Evolutionary conservation across 768 basidiomycete species (phyloP).

Genomic region (Mycena galopus): DNA sequence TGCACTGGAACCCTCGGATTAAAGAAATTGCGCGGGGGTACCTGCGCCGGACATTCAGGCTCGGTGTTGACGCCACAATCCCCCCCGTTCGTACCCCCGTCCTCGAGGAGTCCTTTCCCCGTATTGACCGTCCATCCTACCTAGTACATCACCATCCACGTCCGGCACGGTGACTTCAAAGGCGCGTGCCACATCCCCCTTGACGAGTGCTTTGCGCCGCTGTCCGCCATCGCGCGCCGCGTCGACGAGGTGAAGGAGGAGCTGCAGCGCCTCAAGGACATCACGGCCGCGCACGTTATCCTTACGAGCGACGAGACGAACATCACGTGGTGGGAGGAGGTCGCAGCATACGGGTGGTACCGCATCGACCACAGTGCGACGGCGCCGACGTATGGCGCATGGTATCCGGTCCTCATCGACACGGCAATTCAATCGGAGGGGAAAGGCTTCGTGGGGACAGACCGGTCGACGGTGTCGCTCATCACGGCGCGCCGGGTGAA

Average conservation of each 20-base stretch:
- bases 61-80: slow-evolving; percentile 35
- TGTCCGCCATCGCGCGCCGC: slow-evolving; percentile 44
- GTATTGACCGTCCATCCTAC: not conserved
- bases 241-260: slow-evolving; percentile 48
- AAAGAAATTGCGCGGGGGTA: slow-evolving; percentile 42
- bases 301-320: slow-evolving; percentile 55
- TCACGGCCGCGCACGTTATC: slow-evolving; percentile 44
- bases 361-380: slow-evolving; percentile 31
- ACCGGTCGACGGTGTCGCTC: slow-evolving; percentile 61
- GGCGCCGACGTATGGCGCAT: slow-evolving; percentile 40
- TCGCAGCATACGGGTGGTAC: slow-evolving; percentile 45
- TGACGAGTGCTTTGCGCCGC: slow-evolving; percentile 46
- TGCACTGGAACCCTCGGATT: slow-evolving; percentile 45
- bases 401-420: slow-evolving; percentile 62
- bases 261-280: slow-evolving; percentile 36
- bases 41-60: slow-evolving; percentile 40
- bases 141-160: slow-evolving; percentile 54
- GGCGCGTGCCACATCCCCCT: slow-evolving; percentile 43
- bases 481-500: slow-evolving; percentile 57
- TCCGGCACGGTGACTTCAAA: slow-evolving; percentile 52
- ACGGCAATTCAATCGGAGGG: slow-evolving; percentile 61
- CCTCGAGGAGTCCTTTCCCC: slow-evolving; percentile 4
- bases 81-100: slow-evolving; percentile 36
- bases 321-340: slow-evolving; percentile 47
- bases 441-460: slow-evolving; percentile 63